Percentiles rank a stretch among this genome's conserved stretches.
Conservation (phyloP, 116 monocot species). For the Papilionanthe hybrid region DNA sequence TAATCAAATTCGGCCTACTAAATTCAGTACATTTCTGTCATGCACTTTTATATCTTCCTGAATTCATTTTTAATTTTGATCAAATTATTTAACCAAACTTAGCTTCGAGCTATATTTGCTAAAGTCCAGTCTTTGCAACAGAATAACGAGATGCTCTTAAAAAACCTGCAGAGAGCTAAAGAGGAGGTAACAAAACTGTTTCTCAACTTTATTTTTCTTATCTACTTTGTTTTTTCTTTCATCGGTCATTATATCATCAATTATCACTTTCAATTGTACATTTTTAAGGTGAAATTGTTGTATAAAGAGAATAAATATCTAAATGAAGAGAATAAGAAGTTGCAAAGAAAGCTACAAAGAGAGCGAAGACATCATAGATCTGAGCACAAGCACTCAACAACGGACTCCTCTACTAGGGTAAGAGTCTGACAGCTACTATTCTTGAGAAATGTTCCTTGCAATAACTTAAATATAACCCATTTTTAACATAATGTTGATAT, state of each 20-base stretch:
- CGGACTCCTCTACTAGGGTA: conserved; percentile 39
- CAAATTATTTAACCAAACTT: not conserved
- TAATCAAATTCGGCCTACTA: no score
- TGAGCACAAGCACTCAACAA: conserved; percentile 36
- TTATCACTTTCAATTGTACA: not conserved
- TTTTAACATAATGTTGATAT: no score
- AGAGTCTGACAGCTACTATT: conserved; percentile 5
- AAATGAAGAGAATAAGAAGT: conserved; percentile 69
- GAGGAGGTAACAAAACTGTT: conserved; percentile 51
- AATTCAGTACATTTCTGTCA: no score
- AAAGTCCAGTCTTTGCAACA: conserved; percentile 55
- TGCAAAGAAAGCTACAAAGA: conserved; percentile 39
- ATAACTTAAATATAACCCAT: no score
- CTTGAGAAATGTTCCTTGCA: not conserved
- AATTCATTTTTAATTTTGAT: not conserved
- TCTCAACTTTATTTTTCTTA: not conserved
- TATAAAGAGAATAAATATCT: conserved; percentile 65
- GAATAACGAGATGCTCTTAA: conserved; percentile 57
- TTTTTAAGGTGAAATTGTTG: conserved; percentile 53
- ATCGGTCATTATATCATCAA: conserved; percentile 2
- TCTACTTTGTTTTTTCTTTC: not conserved
- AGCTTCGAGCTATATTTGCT: conserved; percentile 24
- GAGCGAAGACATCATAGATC: conserved; percentile 42
- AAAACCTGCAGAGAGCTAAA: conserved; percentile 77
- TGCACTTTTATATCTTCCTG: no score